Evolutionary conservation across 768 basidiomycete genomes (phyloP).

Genomic region (Pleurotus giganteus): DNA sequence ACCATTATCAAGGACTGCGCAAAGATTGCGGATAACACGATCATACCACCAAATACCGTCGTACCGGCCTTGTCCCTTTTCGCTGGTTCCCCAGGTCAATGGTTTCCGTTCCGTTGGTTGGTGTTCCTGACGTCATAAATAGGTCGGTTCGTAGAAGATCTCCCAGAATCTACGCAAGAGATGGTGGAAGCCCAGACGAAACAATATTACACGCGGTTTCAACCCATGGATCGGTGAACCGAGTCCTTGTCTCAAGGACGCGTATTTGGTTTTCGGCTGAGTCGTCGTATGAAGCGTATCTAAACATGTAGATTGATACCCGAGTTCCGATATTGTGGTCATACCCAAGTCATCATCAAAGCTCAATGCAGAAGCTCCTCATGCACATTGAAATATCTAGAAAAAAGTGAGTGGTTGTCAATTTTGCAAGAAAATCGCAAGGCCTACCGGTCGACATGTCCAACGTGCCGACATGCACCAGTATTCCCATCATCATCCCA

Average conservation of each 20-base stretch:
- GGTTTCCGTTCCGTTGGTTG: slow-evolving; percentile 5
- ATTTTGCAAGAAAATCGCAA: neutral
- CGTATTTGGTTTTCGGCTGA: neutral
- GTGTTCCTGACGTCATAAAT: slow-evolving; percentile 1
- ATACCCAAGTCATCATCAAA: neutral
- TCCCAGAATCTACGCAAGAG: slow-evolving; percentile 94
- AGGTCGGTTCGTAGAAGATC: slow-evolving; percentile 82
- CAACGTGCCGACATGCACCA: slow-evolving; percentile 62
- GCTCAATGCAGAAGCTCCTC: slow-evolving; percentile 35
- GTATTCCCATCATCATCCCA: slow-evolving; percentile 63
- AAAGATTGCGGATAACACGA: slow-evolving; percentile 83
- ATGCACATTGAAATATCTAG: slow-evolving; percentile 46
- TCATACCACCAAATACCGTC: slow-evolving; percentile 90
- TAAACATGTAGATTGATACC: neutral
- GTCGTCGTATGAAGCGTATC: neutral
- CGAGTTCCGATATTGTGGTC: neutral
- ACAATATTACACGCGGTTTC: slow-evolving; percentile 81
- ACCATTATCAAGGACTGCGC: slow-evolving; percentile 96
- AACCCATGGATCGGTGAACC: slow-evolving; percentile 44
- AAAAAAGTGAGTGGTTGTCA: neutral
- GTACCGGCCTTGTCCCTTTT: slow-evolving; percentile 87
- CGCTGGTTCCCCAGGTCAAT: slow-evolving; percentile 85
- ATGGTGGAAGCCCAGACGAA: slow-evolving; percentile 85
- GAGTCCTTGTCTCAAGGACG: neutral
- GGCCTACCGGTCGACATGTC: slow-evolving; percentile 64